phyloP scores from a whole-genome alignment of 371 early-diverging fungal species.

The Blakeslea trispora region DNA sequence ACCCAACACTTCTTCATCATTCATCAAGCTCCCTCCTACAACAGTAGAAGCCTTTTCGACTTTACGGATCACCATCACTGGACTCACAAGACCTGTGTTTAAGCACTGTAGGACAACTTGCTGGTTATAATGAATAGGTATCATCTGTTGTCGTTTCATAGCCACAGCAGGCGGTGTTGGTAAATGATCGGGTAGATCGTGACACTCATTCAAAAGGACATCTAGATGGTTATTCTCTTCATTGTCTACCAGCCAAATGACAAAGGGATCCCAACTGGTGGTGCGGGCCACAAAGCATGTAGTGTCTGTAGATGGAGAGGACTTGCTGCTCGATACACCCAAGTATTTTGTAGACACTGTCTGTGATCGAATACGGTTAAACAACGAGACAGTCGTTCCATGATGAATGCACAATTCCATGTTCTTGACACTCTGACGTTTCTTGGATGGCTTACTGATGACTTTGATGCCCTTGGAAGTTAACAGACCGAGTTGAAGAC shows the following conservation, averaged over 20 bases:
- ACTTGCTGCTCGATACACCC: conserved; percentile 52
- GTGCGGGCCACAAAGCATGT: conserved; percentile 72
- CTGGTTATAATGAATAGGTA: conserved; percentile 67
- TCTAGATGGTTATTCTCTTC: conserved; percentile 39
- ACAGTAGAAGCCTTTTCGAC: conserved; percentile 70
- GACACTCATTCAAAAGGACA: conserved; percentile 17
- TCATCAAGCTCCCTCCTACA: conserved; percentile 28
- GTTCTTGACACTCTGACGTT: conserved; percentile 75
- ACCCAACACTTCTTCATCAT: conserved; percentile 36
- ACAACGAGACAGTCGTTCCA: conserved; percentile 70
- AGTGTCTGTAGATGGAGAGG: conserved; percentile 40
- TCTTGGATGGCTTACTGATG: conserved; percentile 77
- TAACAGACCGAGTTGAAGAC: conserved; percentile 58
- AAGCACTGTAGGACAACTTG: conserved; percentile 80
- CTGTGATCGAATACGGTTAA: conserved; percentile 67
- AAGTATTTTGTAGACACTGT: conserved; percentile 82
- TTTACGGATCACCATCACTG: conserved; percentile 79
- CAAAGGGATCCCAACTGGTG: conserved; percentile 78
- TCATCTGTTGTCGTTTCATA: conserved; percentile 45
- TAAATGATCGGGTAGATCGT: conserved; percentile 47
- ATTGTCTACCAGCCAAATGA: conserved; percentile 69
- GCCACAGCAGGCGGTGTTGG: conserved; percentile 58
- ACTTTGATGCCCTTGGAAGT: conserved; percentile 70
- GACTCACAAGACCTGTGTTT: conserved; percentile 77
- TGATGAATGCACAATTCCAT: conserved; percentile 75